These are phyloP conservation scores for Casaregolazyma lundiana DNA, from an alignment of 1,139 yeast genomes.

Conservation along the genomic window DNA sequence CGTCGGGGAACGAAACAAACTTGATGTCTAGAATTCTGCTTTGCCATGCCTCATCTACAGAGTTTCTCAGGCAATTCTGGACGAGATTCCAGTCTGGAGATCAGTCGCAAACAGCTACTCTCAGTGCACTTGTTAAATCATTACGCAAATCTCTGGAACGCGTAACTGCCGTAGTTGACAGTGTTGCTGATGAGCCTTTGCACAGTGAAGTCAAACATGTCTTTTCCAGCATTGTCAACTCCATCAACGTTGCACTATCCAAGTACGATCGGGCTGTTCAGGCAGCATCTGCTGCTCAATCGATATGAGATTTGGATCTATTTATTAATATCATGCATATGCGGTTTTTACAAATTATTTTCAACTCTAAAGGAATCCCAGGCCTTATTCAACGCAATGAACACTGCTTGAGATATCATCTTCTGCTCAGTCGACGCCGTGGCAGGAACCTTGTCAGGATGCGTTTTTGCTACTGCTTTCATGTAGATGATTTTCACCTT, in stretches of 20 bases:
- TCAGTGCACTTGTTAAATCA: slow-evolving; percentile 45
- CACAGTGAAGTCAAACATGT: slow-evolving; percentile 26
- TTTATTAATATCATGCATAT: slow-evolving; percentile 1
- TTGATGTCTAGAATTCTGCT: slow-evolving; percentile 30
- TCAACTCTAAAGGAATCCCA: slow-evolving; percentile 81
- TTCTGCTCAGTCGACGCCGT: slow-evolving; percentile 59
- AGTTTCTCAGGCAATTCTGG: slow-evolving; percentile 70
- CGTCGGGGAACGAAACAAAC: slow-evolving; percentile 18
- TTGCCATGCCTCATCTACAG: slow-evolving; percentile 64
- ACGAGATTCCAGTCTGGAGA: slow-evolving; percentile 56
- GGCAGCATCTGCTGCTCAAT: slow-evolving; percentile 9
- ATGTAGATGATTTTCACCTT: slow-evolving; percentile 82
- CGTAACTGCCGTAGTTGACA: slow-evolving; percentile 35
- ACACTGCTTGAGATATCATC: slow-evolving; percentile 83
- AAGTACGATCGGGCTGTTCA: slow-evolving; percentile 34
- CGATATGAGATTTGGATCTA: neutral
- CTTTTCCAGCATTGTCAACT: slow-evolving; percentile 37
- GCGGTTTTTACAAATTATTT: slow-evolving; percentile 38
- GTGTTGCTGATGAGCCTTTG: slow-evolving; percentile 26
- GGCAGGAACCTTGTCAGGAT: slow-evolving; percentile 79
- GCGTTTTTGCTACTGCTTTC: slow-evolving; percentile 91
- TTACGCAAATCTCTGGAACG: slow-evolving; percentile 46
- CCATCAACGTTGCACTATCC: slow-evolving; percentile 39
- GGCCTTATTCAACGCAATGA: slow-evolving; percentile 75
- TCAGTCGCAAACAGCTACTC: slow-evolving; percentile 44